Conservation (phyloP, 805 yeast species). For the Candida palmyrensis region DNA sequence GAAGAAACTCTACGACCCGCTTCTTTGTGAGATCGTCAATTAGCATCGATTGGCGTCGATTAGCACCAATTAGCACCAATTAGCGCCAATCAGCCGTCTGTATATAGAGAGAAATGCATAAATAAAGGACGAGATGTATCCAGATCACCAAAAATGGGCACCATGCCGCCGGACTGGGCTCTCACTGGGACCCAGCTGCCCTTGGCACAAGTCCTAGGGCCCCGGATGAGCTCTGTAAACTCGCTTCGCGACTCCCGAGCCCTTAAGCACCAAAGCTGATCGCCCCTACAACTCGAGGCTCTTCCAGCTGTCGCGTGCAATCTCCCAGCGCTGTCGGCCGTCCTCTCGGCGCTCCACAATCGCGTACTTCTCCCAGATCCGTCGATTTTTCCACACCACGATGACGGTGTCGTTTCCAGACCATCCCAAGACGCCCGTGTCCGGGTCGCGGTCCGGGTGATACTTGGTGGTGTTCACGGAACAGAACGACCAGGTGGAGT, state of each 20-base stretch:
- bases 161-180: too few relatives aligned
- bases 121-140: too few relatives aligned
- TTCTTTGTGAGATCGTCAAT: conserved; percentile 31
- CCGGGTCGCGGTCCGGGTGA: conserved; percentile 16
- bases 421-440: conserved; percentile 56
- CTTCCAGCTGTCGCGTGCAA: conserved; percentile 22
- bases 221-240: too few relatives aligned
- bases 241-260: too few relatives aligned
- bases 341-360: conserved; percentile 46
- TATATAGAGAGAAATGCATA: too few relatives aligned
- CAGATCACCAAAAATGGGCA: too few relatives aligned
- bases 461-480: conserved; percentile 53
- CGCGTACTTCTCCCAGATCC: conserved; percentile 83
- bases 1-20: conserved; percentile 28
- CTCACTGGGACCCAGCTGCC: too few relatives aligned
- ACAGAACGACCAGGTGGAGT: conserved; percentile 85
- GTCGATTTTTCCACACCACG: conserved; percentile 67
- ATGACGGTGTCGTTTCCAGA: conserved; percentile 67
- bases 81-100: not conserved
- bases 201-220: too few relatives aligned
- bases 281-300: conserved; percentile 16
- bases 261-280: too few relatives aligned
- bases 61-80: too few relatives aligned
- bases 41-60: too few relatives aligned
- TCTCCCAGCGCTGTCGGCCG: conserved; percentile 12